Base-by-base conservation (phyloP, 345 rosid species). In the Populus nigra region DNA sequence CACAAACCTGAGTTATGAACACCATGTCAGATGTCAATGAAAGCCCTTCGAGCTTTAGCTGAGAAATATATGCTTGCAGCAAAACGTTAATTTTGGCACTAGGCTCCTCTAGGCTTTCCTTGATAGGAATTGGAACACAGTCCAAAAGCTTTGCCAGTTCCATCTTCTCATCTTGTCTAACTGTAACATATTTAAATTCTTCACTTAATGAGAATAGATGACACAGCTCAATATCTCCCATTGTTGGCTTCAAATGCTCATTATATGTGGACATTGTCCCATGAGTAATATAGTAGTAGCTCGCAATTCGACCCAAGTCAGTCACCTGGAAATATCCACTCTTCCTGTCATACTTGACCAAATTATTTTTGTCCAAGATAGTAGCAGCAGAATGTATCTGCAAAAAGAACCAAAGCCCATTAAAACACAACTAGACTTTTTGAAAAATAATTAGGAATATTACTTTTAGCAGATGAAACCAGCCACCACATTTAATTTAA, bases 271-370 rank as follows among this genome's bases (percentile, higher is more conserved):
- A 88, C 77, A 93, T 93, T 47, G 99, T 96, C 81, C 97, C 99
- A 77, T 96, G 97, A 80, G 88, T 87, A 76, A 91, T 92, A 79
- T 96, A 96, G 81, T 90, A 92, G 81, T 93, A 96, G 87, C 99
- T 93, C 41, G 99, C 98, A 83, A 96, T 93, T n/a, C 99, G 92
- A 69, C 99, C 99, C 90, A 96, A 85, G 85, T 93, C 97, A n/a
- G 98, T 93, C 55, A 89, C 97, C 86, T 96, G 99, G 87, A 96
- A 96, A 84, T 89, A 90, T 73, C 99, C 99, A 80, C 97, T 92
- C 84, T 96, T 93, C 76, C 91, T 84, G 76, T 93, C 97, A 74
- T 96, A 93, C 86, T 90, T 96, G 18, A 93, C 88, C 90, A 96
- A 85, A 86, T 93, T 93, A 79, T 88, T 93, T 78, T 83, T 93